Conservation (phyloP, 2,329 filamentous ascomycete genomes). For the Epichloe elymi region DNA sequence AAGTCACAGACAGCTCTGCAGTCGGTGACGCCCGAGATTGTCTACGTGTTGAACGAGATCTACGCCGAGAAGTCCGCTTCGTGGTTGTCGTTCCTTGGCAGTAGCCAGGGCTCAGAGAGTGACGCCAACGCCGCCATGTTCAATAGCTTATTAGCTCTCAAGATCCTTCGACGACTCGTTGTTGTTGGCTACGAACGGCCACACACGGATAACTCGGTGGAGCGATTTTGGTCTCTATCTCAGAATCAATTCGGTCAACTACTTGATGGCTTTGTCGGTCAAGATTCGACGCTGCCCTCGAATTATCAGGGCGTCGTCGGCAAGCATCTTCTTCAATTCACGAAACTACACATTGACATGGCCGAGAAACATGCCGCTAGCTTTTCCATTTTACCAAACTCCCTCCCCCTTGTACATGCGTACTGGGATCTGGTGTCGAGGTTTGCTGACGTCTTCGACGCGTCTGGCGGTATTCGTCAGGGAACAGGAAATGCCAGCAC, state of each 20-base stretch:
- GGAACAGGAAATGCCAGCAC: constrained; percentile 22
- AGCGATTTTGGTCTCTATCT: constrained; percentile 68
- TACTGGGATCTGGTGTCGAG: constrained; percentile 77
- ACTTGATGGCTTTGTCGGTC: constrained; percentile 45
- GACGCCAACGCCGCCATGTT: constrained; percentile 52
- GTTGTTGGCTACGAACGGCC: constrained; percentile 75
- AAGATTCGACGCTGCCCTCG: constrained; percentile 39
- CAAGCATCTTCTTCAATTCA: constrained; percentile 78
- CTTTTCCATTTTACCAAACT: constrained; percentile 71
- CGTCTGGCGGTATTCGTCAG: constrained; percentile 42
- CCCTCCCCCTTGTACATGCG: constrained; percentile 59
- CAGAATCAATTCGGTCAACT: constrained; percentile 69
- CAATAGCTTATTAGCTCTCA: constrained; percentile 67
- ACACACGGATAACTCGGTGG: constrained; percentile 61
- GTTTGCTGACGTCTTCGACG: constrained; percentile 62
- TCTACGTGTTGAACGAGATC: constrained; percentile 65
- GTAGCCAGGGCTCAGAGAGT: constrained; percentile 43
- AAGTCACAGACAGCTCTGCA: constrained; percentile 66
- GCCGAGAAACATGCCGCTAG: constrained; percentile 65
- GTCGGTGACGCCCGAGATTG: constrained; percentile 65
- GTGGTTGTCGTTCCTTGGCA: constrained; percentile 52
- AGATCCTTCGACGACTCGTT: constrained; percentile 65
- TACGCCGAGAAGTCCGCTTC: constrained; percentile 60
- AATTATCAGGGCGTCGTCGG: constrained; percentile 52
- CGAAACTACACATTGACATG: constrained; percentile 86